A percentile compares a stretch with the other conserved stretches of the same genome.
Conservation (phyloP, 805 yeast species). For the Phaffomyces thermotolerans region DNA sequence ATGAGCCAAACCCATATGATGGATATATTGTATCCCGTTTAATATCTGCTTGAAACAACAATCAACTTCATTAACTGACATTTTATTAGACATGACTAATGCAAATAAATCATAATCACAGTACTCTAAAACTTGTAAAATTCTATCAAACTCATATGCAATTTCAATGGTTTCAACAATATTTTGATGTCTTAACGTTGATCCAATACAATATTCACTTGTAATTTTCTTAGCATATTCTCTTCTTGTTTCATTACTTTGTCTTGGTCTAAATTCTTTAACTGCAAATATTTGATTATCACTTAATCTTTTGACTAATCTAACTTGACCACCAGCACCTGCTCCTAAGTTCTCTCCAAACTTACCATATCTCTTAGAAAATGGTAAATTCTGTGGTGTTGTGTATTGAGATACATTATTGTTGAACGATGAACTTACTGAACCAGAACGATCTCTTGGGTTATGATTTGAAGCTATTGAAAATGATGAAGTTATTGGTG, state of each 20-base stretch:
- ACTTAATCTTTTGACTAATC: conserved; percentile 55
- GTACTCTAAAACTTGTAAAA: conserved; percentile 90
- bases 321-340: conserved; percentile 92
- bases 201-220: conserved; percentile 90
- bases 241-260: conserved; percentile 64
- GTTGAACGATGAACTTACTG: conserved; percentile 30
- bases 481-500: conserved; percentile 11
- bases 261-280: conserved; percentile 79
- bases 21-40: conserved; percentile 75
- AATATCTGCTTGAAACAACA: conserved; percentile 88
- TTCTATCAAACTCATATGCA: conserved; percentile 79
- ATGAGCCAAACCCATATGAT: conserved; percentile 80
- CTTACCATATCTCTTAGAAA: conserved; percentile 69
- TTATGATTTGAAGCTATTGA: conserved; percentile 9
- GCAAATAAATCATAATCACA: conserved; percentile 92
- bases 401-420: conserved; percentile 29
- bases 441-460: conserved; percentile 20
- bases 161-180: conserved; percentile 89
- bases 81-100: conserved; percentile 87
- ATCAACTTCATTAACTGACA: conserved; percentile 70
- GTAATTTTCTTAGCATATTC: conserved; percentile 91
- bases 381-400: conserved; percentile 41
- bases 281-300: conserved; percentile 82
- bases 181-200: conserved; percentile 82
- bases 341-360: conserved; percentile 86